phyloP scores from a whole-genome alignment of 768 basidiomycete species.

The Trametes sanguinea region DNA sequence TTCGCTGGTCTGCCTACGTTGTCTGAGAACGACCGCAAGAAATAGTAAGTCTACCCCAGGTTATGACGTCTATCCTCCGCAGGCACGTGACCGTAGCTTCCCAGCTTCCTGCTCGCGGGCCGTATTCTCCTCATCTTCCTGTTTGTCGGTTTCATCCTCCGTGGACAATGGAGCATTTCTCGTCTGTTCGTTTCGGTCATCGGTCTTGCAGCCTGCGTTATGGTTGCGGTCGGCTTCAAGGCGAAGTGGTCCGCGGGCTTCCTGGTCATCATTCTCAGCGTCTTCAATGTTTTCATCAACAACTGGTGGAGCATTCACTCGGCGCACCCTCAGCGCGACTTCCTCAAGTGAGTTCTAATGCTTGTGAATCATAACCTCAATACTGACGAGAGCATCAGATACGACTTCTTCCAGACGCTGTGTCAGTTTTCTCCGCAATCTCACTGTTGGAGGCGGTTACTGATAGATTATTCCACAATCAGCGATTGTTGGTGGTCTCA shows the following conservation, averaged over 20 bases:
- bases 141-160: constrained; percentile 96
- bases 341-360: constrained; percentile 81
- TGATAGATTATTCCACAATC: constrained; percentile 11
- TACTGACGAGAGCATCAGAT: constrained; percentile 51
- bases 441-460: background rate
- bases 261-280: constrained; percentile 85
- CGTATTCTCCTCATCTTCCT: constrained; percentile 98
- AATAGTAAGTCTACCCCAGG: constrained; percentile 66
- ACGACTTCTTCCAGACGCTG: constrained; percentile 99
- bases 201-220: constrained; percentile 88
- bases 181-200: constrained; percentile 87
- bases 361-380: background rate
- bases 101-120: constrained; percentile 93
- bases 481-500: constrained; percentile 96
- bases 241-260: constrained; percentile 98
- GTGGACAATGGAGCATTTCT: constrained; percentile 86
- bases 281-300: constrained; percentile 98
- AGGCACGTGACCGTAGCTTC: constrained; percentile 6
- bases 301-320: constrained; percentile 97
- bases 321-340: constrained; percentile 93
- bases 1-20: constrained; percentile 91
- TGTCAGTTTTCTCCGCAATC: constrained; percentile 41
- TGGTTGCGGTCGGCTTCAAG: constrained; percentile 99
- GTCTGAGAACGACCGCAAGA: constrained; percentile 94
- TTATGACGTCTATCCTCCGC: constrained; percentile 3